phyloP scores from a whole-genome alignment of 2,329 filamentous ascomycete genomes.

The Pyrenochaeta sp. region DNA sequence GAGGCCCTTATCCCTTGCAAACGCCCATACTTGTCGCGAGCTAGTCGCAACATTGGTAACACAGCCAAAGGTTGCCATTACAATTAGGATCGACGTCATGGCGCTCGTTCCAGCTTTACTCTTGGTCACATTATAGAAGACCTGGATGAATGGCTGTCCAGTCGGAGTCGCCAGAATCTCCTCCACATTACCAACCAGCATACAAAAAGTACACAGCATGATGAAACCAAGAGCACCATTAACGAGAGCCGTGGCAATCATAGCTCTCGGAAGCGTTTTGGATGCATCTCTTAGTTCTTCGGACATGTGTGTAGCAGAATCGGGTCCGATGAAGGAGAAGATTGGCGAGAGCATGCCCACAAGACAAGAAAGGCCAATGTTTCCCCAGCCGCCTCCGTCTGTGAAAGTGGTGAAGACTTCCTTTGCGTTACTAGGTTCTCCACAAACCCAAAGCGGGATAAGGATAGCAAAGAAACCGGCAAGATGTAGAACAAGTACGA shows the following conservation, averaged over 20 bases:
- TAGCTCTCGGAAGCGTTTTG: constrained; percentile 41
- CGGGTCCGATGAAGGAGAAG: constrained; percentile 43
- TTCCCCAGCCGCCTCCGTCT: constrained; percentile 52
- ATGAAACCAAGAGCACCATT: constrained; percentile 47
- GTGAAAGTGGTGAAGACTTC: constrained; percentile 56
- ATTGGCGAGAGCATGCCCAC: constrained; percentile 45
- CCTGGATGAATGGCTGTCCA: constrained; percentile 30
- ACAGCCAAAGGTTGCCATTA: constrained; percentile 24
- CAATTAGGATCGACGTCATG: constrained; percentile 29
- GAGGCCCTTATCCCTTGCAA: constrained; percentile 36
- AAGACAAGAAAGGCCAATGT: constrained; percentile 49
- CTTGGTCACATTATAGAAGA: constrained; percentile 31
- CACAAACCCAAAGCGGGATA: constrained; percentile 38
- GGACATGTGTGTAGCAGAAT: constrained; percentile 45
- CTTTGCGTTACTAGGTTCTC: constrained; percentile 42
- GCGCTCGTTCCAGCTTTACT: constrained; percentile 24
- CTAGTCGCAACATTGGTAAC: constrained; percentile 32
- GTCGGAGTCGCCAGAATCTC: constrained; percentile 19
- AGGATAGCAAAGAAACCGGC: constrained; percentile 59
- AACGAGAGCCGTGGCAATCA: constrained; percentile 46
- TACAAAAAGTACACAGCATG: constrained; percentile 32
- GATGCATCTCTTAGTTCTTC: constrained; percentile 41
- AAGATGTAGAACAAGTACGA: constrained; percentile 53
- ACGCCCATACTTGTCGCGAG: constrained; percentile 38
- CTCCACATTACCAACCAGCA: constrained; percentile 16